These are phyloP conservation scores for Davidsoniella virescens DNA, from an alignment of 2,329 filamentous ascomycete genomes.

Conservation along the genomic window DNA sequence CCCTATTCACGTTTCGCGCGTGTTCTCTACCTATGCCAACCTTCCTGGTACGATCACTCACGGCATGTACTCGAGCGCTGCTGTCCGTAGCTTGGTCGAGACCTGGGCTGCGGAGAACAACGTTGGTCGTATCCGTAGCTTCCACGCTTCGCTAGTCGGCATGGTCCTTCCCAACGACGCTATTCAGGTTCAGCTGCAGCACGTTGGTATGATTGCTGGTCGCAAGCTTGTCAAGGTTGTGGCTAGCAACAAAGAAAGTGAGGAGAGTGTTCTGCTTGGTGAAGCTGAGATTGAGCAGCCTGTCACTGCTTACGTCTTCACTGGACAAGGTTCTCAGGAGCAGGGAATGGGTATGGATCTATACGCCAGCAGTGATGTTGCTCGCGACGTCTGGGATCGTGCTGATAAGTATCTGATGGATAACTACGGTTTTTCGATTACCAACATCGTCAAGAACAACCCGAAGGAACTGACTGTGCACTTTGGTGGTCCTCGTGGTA, in stretches of 20 bases:
- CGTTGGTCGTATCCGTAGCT: slow-evolving; percentile 88
- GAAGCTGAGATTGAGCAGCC: slow-evolving; percentile 98
- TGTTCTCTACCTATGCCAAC: slow-evolving; percentile 91
- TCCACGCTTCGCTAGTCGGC: slow-evolving; percentile 90
- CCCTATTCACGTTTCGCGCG: slow-evolving; percentile 92
- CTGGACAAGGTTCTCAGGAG: slow-evolving; percentile 94
- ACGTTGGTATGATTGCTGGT: slow-evolving; percentile 92
- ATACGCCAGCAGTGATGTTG: slow-evolving; percentile 82
- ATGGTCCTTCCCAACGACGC: slow-evolving; percentile 98
- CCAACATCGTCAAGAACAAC: slow-evolving; percentile 98
- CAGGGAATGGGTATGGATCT: slow-evolving; percentile 99
- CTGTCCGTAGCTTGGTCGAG: slow-evolving; percentile 88
- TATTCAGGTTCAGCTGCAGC: slow-evolving; percentile 86
- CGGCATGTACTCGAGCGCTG: slow-evolving; percentile 97
- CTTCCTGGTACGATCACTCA: slow-evolving; percentile 95
- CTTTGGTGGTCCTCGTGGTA: slow-evolving; percentile 91
- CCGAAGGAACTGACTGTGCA: slow-evolving; percentile 97
- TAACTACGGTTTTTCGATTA: slow-evolving; percentile 96
- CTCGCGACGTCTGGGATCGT: slow-evolving; percentile 93
- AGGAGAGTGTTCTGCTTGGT: slow-evolving; percentile 88
- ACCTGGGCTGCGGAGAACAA: slow-evolving; percentile 99
- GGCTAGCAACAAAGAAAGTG: slow-evolving; percentile 84
- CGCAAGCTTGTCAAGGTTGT: slow-evolving; percentile 99
- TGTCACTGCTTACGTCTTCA: slow-evolving; percentile 92
- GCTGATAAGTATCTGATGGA: slow-evolving; percentile 97